Percentiles rank a stretch among this genome's conserved stretches.
phyloP scores from a whole-genome alignment of 306 rosid genomes.

The Vachellia pachyceras region DNA sequence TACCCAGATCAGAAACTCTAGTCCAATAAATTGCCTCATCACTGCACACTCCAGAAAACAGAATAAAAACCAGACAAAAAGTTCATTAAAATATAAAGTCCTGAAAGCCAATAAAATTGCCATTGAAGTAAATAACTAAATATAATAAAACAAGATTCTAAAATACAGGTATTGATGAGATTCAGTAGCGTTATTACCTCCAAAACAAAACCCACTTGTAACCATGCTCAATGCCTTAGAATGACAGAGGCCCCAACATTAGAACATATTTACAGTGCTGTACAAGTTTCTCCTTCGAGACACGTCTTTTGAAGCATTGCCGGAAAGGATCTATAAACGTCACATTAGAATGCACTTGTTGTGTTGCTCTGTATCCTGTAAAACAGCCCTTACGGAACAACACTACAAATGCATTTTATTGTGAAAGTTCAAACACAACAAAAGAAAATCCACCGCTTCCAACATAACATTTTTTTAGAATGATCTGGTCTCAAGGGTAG shows the following conservation, averaged over 20 bases:
- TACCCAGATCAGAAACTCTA: neutral
- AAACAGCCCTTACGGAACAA: neutral
- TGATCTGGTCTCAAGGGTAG: neutral
- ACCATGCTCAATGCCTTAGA: neutral
- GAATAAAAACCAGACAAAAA: no score
- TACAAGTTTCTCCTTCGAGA: neutral
- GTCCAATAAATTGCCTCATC: neutral
- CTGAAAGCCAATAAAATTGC: neutral
- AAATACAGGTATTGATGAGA: neutral
- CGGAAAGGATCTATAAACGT: neutral
- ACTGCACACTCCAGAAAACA: neutral
- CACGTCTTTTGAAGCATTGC: neutral
- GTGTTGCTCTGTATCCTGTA: neutral
- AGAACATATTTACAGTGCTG: neutral
- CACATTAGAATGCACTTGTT: neutral
- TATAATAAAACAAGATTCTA: no score
- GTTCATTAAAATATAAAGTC: neutral
- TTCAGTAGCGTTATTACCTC: neutral
- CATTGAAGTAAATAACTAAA: no score
- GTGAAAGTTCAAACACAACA: neutral
- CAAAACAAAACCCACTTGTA: neutral
- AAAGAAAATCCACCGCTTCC: neutral
- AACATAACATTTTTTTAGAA: neutral
- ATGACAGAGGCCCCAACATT: neutral
- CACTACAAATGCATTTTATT: conserved; percentile 1